A percentile compares a stretch with the other conserved stretches of the same genome.
Evolutionary conservation across 345 rosid species (phyloP).

Genomic region (Aquilaria malaccensis): DNA sequence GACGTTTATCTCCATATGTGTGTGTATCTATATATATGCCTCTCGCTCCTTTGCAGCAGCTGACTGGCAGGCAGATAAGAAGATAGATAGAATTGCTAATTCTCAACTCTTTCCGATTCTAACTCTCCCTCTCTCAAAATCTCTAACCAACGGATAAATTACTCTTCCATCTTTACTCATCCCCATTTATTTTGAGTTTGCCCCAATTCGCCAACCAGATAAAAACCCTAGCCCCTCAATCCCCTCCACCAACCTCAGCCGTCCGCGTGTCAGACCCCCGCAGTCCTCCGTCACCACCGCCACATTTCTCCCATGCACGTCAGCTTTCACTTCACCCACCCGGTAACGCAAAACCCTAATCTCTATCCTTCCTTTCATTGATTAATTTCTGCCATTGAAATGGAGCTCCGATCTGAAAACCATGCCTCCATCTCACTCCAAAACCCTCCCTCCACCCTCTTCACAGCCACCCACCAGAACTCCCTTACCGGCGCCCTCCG

Average conservation of each 20-base stretch:
- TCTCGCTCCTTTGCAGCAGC: too few species aligned
- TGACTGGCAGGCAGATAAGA: too few species aligned
- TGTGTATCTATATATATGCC: too few species aligned
- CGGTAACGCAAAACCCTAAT: conserved; percentile 8
- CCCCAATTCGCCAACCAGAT: conserved; percentile 9
- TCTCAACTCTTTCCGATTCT: conserved; percentile 2
- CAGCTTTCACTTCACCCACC: neutral
- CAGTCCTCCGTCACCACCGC: neutral
- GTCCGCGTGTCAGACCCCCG: conserved; percentile 12
- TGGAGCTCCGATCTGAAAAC: conserved; percentile 33
- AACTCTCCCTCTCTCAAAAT: conserved; percentile 1
- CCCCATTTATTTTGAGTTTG: conserved; percentile 9
- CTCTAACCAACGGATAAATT: neutral
- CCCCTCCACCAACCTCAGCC: conserved; percentile 15
- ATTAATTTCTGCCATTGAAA: conserved; percentile 26
- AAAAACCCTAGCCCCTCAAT: conserved; percentile 29
- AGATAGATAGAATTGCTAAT: conserved; percentile 5
- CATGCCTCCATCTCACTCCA: conserved; percentile 32
- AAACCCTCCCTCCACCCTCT: conserved; percentile 23
- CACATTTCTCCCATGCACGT: neutral
- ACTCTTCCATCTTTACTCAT: neutral
- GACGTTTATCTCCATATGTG: too few species aligned
- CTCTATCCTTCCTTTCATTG: neutral
- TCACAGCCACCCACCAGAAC: conserved; percentile 16
- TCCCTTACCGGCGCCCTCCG: conserved; percentile 47